A percentile compares a stretch with the other conserved stretches of the same genome.
phyloP scores from a whole-genome alignment of 148 eudicot species.

The Vaccinium corymbosum region DNA sequence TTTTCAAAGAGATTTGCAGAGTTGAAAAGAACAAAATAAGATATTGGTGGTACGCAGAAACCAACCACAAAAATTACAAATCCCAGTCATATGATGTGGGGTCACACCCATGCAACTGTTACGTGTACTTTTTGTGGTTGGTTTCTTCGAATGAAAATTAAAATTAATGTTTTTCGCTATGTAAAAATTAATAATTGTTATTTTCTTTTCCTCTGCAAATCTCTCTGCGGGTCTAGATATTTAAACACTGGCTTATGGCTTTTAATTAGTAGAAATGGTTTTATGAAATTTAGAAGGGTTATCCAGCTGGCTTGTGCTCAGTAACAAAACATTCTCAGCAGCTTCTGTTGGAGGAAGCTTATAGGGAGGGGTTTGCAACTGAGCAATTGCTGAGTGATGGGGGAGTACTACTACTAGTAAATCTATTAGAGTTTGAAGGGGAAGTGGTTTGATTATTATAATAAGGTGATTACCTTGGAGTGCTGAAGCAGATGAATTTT shows the following conservation, averaged over 20 bases:
- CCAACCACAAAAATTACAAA: background rate
- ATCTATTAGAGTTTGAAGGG: background rate
- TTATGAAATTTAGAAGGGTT: background rate
- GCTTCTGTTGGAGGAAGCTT: conserved; percentile 6
- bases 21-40: background rate
- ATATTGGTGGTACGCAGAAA: background rate
- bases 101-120: background rate
- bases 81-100: background rate
- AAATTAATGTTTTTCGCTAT: background rate
- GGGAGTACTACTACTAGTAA: background rate
- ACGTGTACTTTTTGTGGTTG: background rate
- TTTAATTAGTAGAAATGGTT: background rate
- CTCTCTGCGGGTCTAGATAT: background rate
- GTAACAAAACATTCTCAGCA: conserved; percentile 35
- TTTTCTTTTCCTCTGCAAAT: background rate
- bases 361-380: conserved; percentile 22
- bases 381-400: conserved; percentile 21
- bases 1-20: background rate
- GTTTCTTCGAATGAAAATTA: background rate
- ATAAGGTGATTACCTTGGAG: conserved; percentile 25
- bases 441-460: conserved; percentile 13
- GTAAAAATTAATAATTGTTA: background rate
- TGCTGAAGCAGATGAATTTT: conserved; percentile 61
- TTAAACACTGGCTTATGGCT: background rate
- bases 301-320: conserved; percentile 40